phyloP scores from a whole-genome alignment of 306 rosid genomes.

The Prunus salicina region DNA sequence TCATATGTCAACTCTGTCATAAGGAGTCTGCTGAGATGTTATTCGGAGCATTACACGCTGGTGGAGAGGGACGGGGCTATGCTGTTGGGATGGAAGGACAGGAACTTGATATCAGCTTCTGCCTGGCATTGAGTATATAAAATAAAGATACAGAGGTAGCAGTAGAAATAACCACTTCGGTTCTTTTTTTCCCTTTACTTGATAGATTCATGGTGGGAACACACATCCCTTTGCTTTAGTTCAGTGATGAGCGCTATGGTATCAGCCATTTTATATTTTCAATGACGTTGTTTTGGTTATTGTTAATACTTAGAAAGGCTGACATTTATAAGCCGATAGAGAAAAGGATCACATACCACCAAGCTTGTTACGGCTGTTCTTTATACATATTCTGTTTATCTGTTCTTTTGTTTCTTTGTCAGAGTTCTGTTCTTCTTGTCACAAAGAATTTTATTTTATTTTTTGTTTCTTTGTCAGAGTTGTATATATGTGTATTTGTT shows the following conservation, averaged over 20 bases:
- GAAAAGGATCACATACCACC: neutral
- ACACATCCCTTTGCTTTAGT: neutral
- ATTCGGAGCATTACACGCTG: slow-evolving; percentile 74
- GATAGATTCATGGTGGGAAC: neutral
- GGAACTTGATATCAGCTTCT: slow-evolving; percentile 86
- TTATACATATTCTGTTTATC: neutral
- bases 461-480: no score
- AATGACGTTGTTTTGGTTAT: neutral
- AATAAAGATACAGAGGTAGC: slow-evolving; percentile 23
- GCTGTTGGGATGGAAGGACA: slow-evolving; percentile 85
- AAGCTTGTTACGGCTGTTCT: neutral
- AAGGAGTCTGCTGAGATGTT: slow-evolving; percentile 57
- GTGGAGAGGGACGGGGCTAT: slow-evolving; percentile 88
- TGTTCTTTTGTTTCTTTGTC: neutral
- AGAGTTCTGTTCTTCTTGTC: neutral
- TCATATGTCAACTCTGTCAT: slow-evolving; percentile 82
- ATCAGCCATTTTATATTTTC: neutral
- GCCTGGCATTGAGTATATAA: slow-evolving; percentile 65
- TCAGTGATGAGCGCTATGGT: neutral
- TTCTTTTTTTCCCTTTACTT: neutral
- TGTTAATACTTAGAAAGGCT: neutral
- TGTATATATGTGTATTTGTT: no score
- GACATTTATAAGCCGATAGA: neutral
- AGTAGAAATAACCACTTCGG: slow-evolving; percentile 8
- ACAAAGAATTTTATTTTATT: no score